Evolutionary conservation across 2,329 filamentous ascomycete genomes (phyloP).

Genomic region (Gliomastix tumulicola): DNA sequence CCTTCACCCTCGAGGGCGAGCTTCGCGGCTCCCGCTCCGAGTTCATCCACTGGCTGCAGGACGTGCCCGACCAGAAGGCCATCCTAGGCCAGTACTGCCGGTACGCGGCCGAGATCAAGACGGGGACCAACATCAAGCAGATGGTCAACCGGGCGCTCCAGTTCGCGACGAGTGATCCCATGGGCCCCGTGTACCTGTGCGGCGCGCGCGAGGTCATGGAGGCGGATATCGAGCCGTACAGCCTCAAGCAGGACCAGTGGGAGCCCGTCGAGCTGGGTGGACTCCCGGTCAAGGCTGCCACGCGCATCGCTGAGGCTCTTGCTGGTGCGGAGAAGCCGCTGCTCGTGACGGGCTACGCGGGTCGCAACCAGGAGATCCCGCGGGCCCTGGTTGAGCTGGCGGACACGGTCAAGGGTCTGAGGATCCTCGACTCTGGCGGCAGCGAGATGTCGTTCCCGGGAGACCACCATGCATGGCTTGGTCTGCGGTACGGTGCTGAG

Average conservation of each 20-base stretch:
- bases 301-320: conserved; percentile 54
- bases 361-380: conserved; percentile 59
- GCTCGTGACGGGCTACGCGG: conserved; percentile 63
- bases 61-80: conserved; percentile 68
- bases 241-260: conserved; percentile 64
- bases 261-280: conserved; percentile 61
- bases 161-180: conserved; percentile 66
- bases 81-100: conserved; percentile 77
- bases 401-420: conserved; percentile 58
- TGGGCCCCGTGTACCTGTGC: conserved; percentile 73
- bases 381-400: conserved; percentile 59
- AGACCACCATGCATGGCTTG: conserved; percentile 60
- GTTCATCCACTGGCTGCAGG: conserved; percentile 77
- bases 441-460: conserved; percentile 78
- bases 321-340: conserved; percentile 59
- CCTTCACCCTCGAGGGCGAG: conserved; percentile 67
- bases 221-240: conserved; percentile 70
- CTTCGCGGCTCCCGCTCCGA: conserved; percentile 65
- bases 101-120: conserved; percentile 71
- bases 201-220: conserved; percentile 81
- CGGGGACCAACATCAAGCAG: conserved; percentile 75
- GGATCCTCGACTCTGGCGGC: conserved; percentile 69
- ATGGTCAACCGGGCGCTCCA: conserved; percentile 74
- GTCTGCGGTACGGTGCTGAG: conserved; percentile 68
- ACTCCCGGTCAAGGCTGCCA: conserved; percentile 42